Percentiles rank a stretch among this genome's conserved stretches.
These are phyloP conservation scores for Quercus dentata DNA, from an alignment of 306 rosid genomes.

Conservation along the genomic window DNA sequence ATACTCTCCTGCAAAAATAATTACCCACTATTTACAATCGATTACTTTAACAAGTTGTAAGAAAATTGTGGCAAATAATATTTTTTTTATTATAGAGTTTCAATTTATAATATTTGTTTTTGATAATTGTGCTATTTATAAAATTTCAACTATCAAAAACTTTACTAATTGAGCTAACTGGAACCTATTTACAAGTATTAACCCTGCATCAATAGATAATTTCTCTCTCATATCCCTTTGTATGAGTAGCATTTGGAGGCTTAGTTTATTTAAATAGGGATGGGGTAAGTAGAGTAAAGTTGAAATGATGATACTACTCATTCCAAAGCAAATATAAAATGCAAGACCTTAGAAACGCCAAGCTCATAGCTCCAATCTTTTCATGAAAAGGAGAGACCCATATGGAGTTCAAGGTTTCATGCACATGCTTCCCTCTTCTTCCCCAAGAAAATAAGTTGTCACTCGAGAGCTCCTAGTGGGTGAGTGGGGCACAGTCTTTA, in stretches of 20 bases:
- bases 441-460: constrained; percentile 31
- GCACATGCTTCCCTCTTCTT: constrained; percentile 67
- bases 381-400: constrained; percentile 63
- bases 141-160: rapidly evolving
- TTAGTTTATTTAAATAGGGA: neutral
- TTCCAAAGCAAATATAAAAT: constrained; percentile 23
- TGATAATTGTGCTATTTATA: too few species aligned
- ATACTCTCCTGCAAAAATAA: too few species aligned
- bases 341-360: constrained; percentile 46
- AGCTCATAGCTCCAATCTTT: constrained; percentile 49
- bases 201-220: too few species aligned
- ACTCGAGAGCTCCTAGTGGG: constrained; percentile 33
- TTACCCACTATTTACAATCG: too few species aligned
- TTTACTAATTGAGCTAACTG: rapidly evolving
- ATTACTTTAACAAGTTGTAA: too few species aligned
- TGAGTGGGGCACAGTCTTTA: constrained; percentile 37
- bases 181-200: too few species aligned
- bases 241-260: constrained; percentile 40
- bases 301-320: constrained; percentile 40
- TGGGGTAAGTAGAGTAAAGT: constrained; percentile 22
- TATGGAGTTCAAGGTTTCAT: constrained; percentile 49
- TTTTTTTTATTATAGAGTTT: too few species aligned
- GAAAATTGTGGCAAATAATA: too few species aligned
- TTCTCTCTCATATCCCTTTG: constrained; percentile 7
- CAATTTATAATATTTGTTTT: too few species aligned